Base-by-base conservation (phyloP, 2,329 filamentous ascomycete genomes). In the Laburnicola sp. region DNA sequence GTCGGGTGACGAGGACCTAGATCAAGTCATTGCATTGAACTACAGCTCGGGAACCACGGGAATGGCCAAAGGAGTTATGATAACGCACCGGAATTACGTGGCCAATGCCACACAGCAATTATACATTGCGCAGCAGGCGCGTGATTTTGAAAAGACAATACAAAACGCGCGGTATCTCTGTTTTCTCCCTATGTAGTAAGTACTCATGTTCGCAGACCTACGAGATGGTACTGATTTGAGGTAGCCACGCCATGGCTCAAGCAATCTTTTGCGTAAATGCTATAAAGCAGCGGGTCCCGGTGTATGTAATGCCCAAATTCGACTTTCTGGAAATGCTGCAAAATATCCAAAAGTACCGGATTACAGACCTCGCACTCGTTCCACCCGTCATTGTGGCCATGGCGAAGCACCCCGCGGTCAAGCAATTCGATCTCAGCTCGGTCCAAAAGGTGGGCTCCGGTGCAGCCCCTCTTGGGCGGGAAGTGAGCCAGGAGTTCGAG, bases 41-140 rank as follows among this genome's bases (percentile, higher is more conserved):
- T 95, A 93, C 73, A 88, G 84, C 57, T 86, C 82, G 27, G 85
- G 89, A 8, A 92, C 88, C 1, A 95, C 91, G 2, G 90, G 91
- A 5, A 79, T 91, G 3, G 89, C 90, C 7, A 95, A 95, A 69
- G 91, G 91, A 8, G 90, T 94, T 10, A 85, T 88, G 72, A 87
- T 94, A 57, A 84, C 85, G n/a, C 90, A 95, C 71, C 76, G 78
- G 53, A 88, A 90, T 59, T 89, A 90, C 63, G 82, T 91, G 37
- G 80, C 88, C 55, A 93, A 93, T 66, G 81, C 84, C 58, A 62
- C 76, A 10, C 84, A 88, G 52, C 81, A 84, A 11, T 76, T 80
- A n/a, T 74, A 77, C 57, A 70, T 83, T 22, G 60, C 67, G 2
- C 59, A 73, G 8, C 68, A 79, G 23, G 68, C 79, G n/a, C 75